Evolutionary conservation across 2,329 filamentous ascomycete genomes (phyloP), one percentile per base, ranked within the genome.

Genomic region (Diaporthe aspalathi): DNA sequence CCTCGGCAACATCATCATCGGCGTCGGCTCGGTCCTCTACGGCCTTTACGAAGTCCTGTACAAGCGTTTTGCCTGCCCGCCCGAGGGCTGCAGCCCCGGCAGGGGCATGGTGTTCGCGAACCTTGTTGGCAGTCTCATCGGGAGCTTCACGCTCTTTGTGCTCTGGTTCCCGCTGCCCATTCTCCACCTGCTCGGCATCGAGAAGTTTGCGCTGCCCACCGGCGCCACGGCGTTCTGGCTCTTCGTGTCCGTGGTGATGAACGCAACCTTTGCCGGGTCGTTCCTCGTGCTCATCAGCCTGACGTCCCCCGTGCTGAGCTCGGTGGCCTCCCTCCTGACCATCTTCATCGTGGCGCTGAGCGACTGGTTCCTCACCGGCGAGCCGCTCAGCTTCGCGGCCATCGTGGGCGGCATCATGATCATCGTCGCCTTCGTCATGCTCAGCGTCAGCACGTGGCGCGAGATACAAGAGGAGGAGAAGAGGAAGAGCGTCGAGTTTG

Each of bases 1-100:
- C 16, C 80, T 95, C 0, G 96, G 96, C 8, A 99, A 99, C 79
- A 83, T 98, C 49, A 89, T 99, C 76, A 99, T 99, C 76, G 95
- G 95, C 45, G 82, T 94, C 29, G 96, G 96, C 12, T 96, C 93
- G 75, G 91, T 99, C 8, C 87, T 99, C 22, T 99, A 99, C 80
- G 96, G 96, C 0, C 91, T 99, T 60, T 99, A 99, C 82, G 96
- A 99, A 81, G 96, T 99, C 7, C 82, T 99, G 49, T 99, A 99
- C 84, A 99, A 99, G 86, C 91, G 92, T 72, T 91, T 91, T 72
- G 95, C 95, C 17, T 99, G 96, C 79, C 96, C 96, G 14, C 96
- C 96, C 0, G 95, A 98, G 75, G 95, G 94, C 63, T 93, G 91
- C 68, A 92, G 89, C 53, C 90, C 96, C 0, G 90, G 89, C n/a